Evolutionary conservation across 306 rosid genomes (phyloP).

Genomic region (Quercus gilva): DNA sequence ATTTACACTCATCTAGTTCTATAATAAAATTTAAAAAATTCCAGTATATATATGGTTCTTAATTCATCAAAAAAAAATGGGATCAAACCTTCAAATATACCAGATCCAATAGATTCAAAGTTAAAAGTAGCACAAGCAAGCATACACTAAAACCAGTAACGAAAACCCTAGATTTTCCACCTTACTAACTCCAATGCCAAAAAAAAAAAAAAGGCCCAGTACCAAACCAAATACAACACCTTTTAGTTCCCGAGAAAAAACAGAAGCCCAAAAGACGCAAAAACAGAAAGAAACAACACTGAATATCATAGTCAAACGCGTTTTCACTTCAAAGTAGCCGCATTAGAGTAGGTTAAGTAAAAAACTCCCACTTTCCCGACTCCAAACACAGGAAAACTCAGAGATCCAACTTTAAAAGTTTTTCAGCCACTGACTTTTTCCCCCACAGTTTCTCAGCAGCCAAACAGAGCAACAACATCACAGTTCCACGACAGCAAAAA

Average conservation of each 20-base stretch:
- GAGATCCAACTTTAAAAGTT: not conserved
- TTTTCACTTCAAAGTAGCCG: not conserved
- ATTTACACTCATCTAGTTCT: not conserved
- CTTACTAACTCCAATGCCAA: not conserved
- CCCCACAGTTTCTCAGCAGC: not conserved
- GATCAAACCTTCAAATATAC: not conserved
- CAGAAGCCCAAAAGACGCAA: not conserved
- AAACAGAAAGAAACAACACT: not conserved
- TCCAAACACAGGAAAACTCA: not conserved
- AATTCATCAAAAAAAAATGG: not conserved
- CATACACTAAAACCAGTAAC: not conserved
- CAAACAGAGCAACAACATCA: slow-evolving; percentile 2
- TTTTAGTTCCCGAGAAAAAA: not conserved
- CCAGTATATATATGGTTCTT: not conserved
- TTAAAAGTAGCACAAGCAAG: slow-evolving; percentile 7
- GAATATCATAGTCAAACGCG: not conserved
- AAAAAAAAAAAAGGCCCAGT: not conserved
- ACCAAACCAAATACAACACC: not conserved
- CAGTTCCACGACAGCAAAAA: not conserved
- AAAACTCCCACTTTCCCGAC: not conserved
- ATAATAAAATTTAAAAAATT: not conserved
- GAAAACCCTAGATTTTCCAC: slow-evolving; percentile 4
- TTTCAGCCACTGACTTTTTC: not conserved
- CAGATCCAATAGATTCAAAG: slow-evolving; percentile 13
- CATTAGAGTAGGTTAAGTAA: not conserved